Percentiles rank a stretch among this genome's conserved stretches.
Conservation (phyloP, 2,329 filamentous ascomycete species). For the Stagonosporopsis chrysanthemi region DNA sequence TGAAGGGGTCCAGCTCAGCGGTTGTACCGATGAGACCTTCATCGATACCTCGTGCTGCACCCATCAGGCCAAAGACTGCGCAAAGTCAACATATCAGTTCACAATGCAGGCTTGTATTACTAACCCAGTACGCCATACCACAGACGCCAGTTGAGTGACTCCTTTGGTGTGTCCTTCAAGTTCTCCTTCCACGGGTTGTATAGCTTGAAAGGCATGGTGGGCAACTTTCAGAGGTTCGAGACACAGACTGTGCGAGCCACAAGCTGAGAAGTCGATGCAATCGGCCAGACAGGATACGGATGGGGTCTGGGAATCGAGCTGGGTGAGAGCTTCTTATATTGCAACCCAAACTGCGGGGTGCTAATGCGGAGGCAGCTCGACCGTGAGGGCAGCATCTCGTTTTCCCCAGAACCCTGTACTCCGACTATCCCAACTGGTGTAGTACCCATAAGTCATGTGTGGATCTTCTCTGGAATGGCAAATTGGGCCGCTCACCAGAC, state of each 20-base stretch:
- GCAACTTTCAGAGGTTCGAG: not conserved
- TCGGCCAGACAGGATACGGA: conserved; percentile 20
- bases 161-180: conserved; percentile 70
- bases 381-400: not conserved
- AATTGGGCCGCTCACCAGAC: conserved; percentile 7
- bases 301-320: not conserved
- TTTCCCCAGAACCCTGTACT: conserved; percentile 12
- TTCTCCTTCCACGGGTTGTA: conserved; percentile 51
- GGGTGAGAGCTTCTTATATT: conserved; percentile 16
- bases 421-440: not conserved
- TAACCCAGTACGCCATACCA: conserved; percentile 73
- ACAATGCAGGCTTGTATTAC: not conserved
- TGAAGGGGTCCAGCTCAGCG: conserved; percentile 51
- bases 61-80: conserved; percentile 71
- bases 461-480: conserved; percentile 11
- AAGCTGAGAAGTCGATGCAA: conserved; percentile 18
- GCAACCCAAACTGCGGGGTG: conserved; percentile 9
- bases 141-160: conserved; percentile 78
- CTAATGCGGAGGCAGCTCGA: conserved; percentile 15
- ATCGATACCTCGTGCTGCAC: conserved; percentile 79
- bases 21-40: conserved; percentile 80
- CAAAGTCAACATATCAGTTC: conserved; percentile 13
- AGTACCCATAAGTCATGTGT: conserved; percentile 4
- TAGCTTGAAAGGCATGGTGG: conserved; percentile 39
- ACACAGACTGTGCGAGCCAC: conserved; percentile 10